Evolutionary conservation across 495 filamentous ascomycete species (phyloP), one percentile per base, ranked within the genome.

Genomic region (Chaetomidium leptoderma): DNA sequence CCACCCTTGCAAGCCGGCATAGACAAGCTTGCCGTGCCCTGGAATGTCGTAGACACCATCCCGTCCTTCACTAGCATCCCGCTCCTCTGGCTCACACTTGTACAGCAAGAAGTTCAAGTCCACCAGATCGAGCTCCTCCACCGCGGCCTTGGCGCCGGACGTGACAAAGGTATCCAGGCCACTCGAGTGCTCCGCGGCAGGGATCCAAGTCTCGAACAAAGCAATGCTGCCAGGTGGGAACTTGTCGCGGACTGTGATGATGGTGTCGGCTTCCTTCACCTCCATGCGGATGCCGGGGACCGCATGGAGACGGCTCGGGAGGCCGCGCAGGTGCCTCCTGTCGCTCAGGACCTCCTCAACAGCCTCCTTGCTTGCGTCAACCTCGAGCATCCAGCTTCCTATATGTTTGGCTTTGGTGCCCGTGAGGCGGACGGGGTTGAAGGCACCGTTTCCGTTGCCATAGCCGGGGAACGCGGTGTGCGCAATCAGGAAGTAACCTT

Each of bases 1-100:
- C 93, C 93, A 99, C 14, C 95, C 95, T 70, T 99, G 95, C 27
- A 99, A 80, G 44, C 95, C 95, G 55, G 95, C 92, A 71, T 99
- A 99, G 17, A 97, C 89, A 40, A 96, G 78, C 46, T 87, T 78
- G 4, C 92, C 95, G 64, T 88, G 75, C 0, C 85, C 83, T 10
- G 95, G 93, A 60, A 99, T 89, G 46, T 77, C 81, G 70, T 97
- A 99, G 0, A 85, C 85, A 1, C 95, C 95, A 74, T 97, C 89
- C 57, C 83, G 79, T 9, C 89, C 88, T 24, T 79, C 78, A 56
- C 87, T 95, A 1, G 78, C 83, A 58, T 95, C 92, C 44, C 82
- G 81, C 69, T 99, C 95, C 71, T 99, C 95, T 17, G 91, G 81
- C 52, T 97, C 95, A 61, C 89, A 95, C 57, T 89, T 83, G 70